Evolutionary conservation across 306 rosid species (phyloP), one percentile per base, ranked within the genome.

Genomic region (Myrica gale): DNA sequence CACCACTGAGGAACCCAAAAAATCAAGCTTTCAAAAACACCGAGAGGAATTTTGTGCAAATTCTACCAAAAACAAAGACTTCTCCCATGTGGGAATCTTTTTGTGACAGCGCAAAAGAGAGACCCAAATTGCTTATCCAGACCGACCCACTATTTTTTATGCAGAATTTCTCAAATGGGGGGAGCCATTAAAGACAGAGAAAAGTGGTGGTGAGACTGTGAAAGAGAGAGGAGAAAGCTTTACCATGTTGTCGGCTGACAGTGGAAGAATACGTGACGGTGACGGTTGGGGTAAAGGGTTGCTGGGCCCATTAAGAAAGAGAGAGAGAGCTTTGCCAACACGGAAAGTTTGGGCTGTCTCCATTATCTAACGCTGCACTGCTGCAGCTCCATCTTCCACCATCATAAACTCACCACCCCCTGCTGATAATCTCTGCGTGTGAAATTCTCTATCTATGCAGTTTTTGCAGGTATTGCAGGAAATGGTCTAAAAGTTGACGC

Each of bases 141-240:
- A 83, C 93, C 92, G 92, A 88, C 93, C 89, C 92, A 72, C 46
- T 81, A 85, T 62, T 83, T 82, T 65, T 73, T 46, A 82, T 53
- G 86, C 80, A 84, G 46, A 80, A 78, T 89, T 73, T 76, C 80
- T 62, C 78, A 76, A 12, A 53, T 6, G 78, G 46, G 37, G 86
- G 92, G 84, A 83, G 84, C 82, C 90, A 92, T 83, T 74, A 87
- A 92, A 85, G 96, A 80, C 87, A 76, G 75, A 76, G 75, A 75
- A 95, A 85, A 88, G 92, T 78, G 80, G 71, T 78, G 75, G 50
- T 42, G 76, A 72, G 71, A 19, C 54, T 45, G 80, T 50, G 75
- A 82, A 76, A 82, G 85, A 62, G 83, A 78, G 75, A 85, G 83
- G 63, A 70, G 71, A 81, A 80, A 74, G 74, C 70, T 71, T 85